Evolutionary conservation across 805 yeast genomes (phyloP).

Genomic region (Wickerhamiella musiphila): DNA sequence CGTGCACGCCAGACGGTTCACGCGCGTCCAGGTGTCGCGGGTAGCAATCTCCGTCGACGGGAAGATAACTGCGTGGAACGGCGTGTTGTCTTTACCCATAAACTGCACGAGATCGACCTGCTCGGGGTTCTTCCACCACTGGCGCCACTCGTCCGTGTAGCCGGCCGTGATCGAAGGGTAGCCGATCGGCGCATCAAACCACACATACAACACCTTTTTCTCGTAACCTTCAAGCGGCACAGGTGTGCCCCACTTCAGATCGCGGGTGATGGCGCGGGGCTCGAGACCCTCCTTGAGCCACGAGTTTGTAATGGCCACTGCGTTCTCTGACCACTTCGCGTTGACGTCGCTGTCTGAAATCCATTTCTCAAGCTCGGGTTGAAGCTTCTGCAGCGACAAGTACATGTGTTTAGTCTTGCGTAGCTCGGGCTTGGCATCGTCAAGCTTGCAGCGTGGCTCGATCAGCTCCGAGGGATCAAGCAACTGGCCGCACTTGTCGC

Average conservation of each 20-base stretch:
- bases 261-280: slow-evolving; percentile 95
- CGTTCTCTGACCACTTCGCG: slow-evolving; percentile 86
- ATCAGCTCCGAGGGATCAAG: slow-evolving; percentile 86
- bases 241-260: slow-evolving; percentile 95
- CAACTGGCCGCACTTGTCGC: slow-evolving; percentile 87
- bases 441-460: slow-evolving; percentile 90
- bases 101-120: slow-evolving; percentile 80
- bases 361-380: slow-evolving; percentile 62
- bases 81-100: slow-evolving; percentile 99
- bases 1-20: slow-evolving; percentile 82
- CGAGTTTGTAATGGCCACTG: slow-evolving; percentile 70
- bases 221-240: slow-evolving; percentile 79
- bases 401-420: slow-evolving; percentile 74
- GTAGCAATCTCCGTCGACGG: slow-evolving; percentile 89
- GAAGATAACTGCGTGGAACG: slow-evolving; percentile 97
- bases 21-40: slow-evolving; percentile 70
- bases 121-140: slow-evolving; percentile 95
- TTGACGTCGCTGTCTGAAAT: slow-evolving; percentile 42
- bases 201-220: slow-evolving; percentile 86
- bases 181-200: slow-evolving; percentile 99
- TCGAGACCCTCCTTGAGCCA: slow-evolving; percentile 90
- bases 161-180: slow-evolving; percentile 92
- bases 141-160: slow-evolving; percentile 63
- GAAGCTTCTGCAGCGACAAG: slow-evolving; percentile 67
- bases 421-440: slow-evolving; percentile 63